Evolutionary conservation across 805 yeast species (phyloP), one percentile per base, ranked within the genome.

Genomic region (Metschnikowia vanudenii): DNA sequence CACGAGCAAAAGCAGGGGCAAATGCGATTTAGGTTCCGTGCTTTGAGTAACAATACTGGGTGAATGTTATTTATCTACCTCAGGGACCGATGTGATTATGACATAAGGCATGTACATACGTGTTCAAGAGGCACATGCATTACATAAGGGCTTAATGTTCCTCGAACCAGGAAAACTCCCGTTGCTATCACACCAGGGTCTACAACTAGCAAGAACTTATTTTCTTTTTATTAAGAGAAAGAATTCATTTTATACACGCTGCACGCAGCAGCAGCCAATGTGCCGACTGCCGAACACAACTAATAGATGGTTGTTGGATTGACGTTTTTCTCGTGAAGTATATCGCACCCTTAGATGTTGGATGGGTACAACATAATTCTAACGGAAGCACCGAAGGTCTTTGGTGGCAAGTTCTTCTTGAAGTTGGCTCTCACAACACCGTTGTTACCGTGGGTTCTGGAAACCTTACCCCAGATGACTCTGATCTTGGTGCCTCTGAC

Each of bases 301-400:
- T 48, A 42, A 48, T 49, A 46, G 44, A 44, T 47, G 50, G 38
- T 41, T 38, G 46, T 32, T 41, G 37, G 44, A 41, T 32, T 39
- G 43, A 37, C 41, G 45, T 41, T 32, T 34, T 36, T 33, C 41
- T 38, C 39, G 49, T 46, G 41, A 33, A 40, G 18, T 33, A 33
- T 26, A 24, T 43, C 47, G 39, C 39, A 45, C 56, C 44, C 65
- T 86, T 92, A 92, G 88, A 92, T 94, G 96, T 86, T 91, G 63
- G 98, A 92, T 81, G 99, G 99, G 88, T 92, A 92, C 79, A 92
- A 91, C 96, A 94, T 90, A 82, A 94, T 84, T 84, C 99, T 88
- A 74, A 94, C 98, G 62, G 96, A 85, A 73, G 99, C 97, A 81
- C 99, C 99, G 76, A 94, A 92, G 67, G 98, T 90, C 88, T 92